Conservation (phyloP, 2,329 filamentous ascomycete genomes). For the Aschersonia sp. region DNA sequence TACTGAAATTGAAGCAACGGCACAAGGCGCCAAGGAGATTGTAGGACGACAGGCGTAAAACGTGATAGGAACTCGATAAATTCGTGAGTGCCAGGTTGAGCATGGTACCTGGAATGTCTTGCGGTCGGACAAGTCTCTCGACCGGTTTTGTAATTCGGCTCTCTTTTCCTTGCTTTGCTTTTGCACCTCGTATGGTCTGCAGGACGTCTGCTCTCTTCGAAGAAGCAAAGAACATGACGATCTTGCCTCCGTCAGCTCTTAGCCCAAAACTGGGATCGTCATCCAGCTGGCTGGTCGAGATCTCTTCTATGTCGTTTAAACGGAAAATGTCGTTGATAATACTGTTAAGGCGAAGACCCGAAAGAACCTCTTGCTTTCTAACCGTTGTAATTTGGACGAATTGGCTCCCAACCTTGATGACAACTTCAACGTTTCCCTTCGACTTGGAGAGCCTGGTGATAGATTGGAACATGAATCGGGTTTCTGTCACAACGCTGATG, state of each 20-base stretch:
- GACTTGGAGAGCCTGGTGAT: conserved; percentile 53
- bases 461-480: conserved; percentile 49
- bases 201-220: conserved; percentile 48
- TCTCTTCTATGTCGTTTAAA: conserved; percentile 52
- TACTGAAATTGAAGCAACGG: conserved; percentile 51
- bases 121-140: conserved; percentile 51
- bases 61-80: conserved; percentile 44
- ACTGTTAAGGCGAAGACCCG: conserved; percentile 44
- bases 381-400: conserved; percentile 57
- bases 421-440: conserved; percentile 55
- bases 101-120: conserved; percentile 56
- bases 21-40: conserved; percentile 54
- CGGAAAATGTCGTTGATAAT: conserved; percentile 59
- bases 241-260: conserved; percentile 53
- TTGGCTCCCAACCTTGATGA: conserved; percentile 53
- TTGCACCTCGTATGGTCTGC: conserved; percentile 47
- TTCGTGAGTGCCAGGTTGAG: conserved; percentile 55
- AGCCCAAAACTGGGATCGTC: conserved; percentile 55
- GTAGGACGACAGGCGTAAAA: conserved; percentile 49
- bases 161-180: conserved; percentile 51
- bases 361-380: conserved; percentile 54
- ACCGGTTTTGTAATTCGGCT: conserved; percentile 43
- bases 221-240: conserved; percentile 59
- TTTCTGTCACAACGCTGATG: conserved; percentile 52
- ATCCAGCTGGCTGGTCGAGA: conserved; percentile 42